A percentile compares a stretch with the other conserved stretches of the same genome.
Evolutionary conservation across 305 asterid species (phyloP).

Genomic region (Fraxinus platypoda): DNA sequence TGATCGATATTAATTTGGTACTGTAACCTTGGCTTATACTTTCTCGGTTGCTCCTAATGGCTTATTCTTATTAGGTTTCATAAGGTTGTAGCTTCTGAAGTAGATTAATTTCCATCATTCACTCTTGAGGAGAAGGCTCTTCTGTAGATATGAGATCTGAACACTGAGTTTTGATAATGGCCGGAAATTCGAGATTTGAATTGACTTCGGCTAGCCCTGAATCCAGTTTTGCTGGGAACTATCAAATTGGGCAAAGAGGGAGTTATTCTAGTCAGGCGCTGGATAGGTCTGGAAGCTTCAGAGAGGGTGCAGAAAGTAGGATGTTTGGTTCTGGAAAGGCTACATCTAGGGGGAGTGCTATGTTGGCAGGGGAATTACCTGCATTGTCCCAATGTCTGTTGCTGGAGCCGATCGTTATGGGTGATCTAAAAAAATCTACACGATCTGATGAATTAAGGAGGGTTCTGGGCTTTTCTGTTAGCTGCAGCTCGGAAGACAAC

Average conservation of each 20-base stretch:
- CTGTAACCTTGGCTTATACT: conserved; percentile 10
- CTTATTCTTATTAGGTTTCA: conserved; percentile 28
- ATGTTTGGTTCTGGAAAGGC: conserved; percentile 58
- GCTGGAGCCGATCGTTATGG: conserved; percentile 65
- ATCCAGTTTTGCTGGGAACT: conserved; percentile 59
- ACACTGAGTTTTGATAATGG: conserved; percentile 47
- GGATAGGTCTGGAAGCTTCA: conserved; percentile 78
- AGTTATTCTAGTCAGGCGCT: conserved; percentile 57
- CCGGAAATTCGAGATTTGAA: conserved; percentile 78
- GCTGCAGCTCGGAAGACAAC: conserved; percentile 68
- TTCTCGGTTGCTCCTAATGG: conserved; percentile 23
- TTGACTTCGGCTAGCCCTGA: conserved; percentile 74
- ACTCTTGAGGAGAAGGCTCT: conserved; percentile 20
- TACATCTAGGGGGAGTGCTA: conserved; percentile 54
- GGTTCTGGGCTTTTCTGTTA: conserved; percentile 59
- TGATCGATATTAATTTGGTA: background rate
- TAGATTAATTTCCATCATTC: conserved; percentile 12
- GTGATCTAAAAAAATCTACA: conserved; percentile 52
- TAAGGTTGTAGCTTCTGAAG: conserved; percentile 31
- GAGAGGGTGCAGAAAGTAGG: conserved; percentile 72
- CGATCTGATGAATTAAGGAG: conserved; percentile 71
- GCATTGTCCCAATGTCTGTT: conserved; percentile 62
- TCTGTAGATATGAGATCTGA: conserved; percentile 38
- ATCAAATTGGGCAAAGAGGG: conserved; percentile 66
- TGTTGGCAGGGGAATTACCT: conserved; percentile 54